Percentiles rank a stretch among this genome's conserved stretches.
Conservation (phyloP, 352 stramenopile genomes). For the Stramenopiles sp. region DNA sequence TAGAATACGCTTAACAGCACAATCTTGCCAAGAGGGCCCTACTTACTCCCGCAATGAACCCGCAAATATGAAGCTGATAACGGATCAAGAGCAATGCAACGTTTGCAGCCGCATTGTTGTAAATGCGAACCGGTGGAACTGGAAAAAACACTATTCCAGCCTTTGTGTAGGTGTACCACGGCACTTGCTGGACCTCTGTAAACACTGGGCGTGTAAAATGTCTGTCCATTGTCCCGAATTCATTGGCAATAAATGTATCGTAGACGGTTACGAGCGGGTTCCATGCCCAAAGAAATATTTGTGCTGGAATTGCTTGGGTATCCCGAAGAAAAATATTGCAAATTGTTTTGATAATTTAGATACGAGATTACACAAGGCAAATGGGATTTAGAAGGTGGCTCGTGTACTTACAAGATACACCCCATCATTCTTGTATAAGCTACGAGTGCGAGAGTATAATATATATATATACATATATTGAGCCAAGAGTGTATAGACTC, state of each 20-base stretch:
- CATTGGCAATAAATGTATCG: background rate
- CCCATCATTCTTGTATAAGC: no score
- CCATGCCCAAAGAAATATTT: slow-evolving; percentile 12
- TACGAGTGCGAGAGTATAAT: no score
- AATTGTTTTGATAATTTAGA: slow-evolving; percentile 5
- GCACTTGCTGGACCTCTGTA: background rate
- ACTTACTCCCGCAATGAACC: background rate
- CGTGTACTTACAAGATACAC: no score
- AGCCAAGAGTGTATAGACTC: no score
- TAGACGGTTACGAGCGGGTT: background rate
- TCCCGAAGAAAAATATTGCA: background rate
- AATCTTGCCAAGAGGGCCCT: background rate
- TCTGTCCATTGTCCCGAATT: background rate
- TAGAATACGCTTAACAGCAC: background rate
- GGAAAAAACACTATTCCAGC: background rate
- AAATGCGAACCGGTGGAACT: background rate
- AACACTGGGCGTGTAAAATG: slow-evolving; percentile 6
- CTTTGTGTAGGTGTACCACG: background rate
- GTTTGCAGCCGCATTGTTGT: slow-evolving; percentile 1
- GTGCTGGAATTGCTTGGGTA: background rate
- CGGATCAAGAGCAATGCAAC: background rate
- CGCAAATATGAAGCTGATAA: background rate
- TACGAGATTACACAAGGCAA: background rate
- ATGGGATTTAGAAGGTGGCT: background rate
- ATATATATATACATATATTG: no score